These are phyloP conservation scores for Scutellaria galericulata DNA, from an alignment of 257 asterid species.

Conservation along the genomic window DNA sequence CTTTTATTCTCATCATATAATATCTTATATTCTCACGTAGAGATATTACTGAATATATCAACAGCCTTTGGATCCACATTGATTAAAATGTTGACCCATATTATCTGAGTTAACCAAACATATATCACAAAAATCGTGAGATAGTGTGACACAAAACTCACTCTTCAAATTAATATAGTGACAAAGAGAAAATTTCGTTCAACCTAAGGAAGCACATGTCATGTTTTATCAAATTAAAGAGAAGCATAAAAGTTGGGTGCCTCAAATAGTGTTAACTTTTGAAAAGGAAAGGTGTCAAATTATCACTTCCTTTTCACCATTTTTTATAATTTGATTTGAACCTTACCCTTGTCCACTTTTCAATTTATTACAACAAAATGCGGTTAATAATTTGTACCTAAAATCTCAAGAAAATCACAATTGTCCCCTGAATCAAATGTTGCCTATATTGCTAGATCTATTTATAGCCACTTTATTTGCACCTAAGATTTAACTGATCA, in stretches of 20 bases:
- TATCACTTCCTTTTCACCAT: neutral
- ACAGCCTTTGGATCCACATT: too few relatives aligned
- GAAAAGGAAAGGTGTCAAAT: conserved; percentile 21
- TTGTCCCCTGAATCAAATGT: neutral
- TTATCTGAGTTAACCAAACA: too few relatives aligned
- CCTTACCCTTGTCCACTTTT: neutral
- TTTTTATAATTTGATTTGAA: conserved; percentile 6
- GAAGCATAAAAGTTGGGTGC: conserved; percentile 22
- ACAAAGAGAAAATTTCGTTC: conserved; percentile 38
- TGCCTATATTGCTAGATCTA: too few relatives aligned
- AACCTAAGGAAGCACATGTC: conserved; percentile 37
- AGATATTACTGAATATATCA: too few relatives aligned
- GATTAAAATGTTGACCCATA: too few relatives aligned
- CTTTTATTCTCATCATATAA: too few relatives aligned
- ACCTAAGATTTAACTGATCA: neutral
- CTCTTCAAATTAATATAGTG: conserved; percentile 10
- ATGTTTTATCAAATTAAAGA: conserved; percentile 35
- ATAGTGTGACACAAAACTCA: too few relatives aligned
- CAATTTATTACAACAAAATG: too few relatives aligned
- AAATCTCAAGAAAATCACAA: neutral
- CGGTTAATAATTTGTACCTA: neutral
- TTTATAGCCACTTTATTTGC: neutral
- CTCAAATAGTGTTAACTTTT: conserved; percentile 24
- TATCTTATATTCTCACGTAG: too few relatives aligned
- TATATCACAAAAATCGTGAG: too few relatives aligned